Evolutionary conservation across 2,329 filamentous ascomycete species (phyloP).

Genomic region (Fusarium sterilihyphosum): DNA sequence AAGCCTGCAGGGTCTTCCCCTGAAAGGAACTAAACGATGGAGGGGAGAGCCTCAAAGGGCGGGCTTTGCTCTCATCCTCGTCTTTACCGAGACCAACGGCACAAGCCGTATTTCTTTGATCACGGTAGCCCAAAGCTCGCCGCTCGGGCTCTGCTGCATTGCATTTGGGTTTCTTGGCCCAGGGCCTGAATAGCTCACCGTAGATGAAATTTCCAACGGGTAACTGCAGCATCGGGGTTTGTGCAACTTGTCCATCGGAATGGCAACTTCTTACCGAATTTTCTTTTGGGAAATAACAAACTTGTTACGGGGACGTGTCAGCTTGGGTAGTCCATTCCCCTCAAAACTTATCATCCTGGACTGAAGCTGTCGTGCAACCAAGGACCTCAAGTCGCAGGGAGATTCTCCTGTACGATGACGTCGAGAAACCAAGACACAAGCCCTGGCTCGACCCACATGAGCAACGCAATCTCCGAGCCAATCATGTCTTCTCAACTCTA

Average conservation of each 20-base stretch:
- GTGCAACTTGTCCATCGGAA: not conserved
- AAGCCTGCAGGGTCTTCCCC: constrained; percentile 33
- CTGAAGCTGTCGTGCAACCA: constrained; percentile 22
- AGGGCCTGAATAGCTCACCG: not conserved
- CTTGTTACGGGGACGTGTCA: not conserved
- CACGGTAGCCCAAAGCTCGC: constrained; percentile 26
- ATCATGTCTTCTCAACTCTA: not conserved
- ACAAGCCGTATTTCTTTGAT: constrained; percentile 13
- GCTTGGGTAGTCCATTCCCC: not conserved
- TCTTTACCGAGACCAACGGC: constrained; percentile 8
- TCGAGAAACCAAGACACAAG: constrained; percentile 19
- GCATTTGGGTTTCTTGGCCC: constrained; percentile 2
- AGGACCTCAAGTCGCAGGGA: constrained; percentile 28
- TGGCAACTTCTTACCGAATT: not conserved
- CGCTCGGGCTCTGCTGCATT: constrained; percentile 11
- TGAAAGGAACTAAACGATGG: constrained; percentile 5
- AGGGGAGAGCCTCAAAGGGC: constrained; percentile 35
- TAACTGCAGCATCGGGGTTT: not conserved
- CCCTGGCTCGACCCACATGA: constrained; percentile 21
- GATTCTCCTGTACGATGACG: constrained; percentile 40
- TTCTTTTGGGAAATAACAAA: constrained; percentile 1
- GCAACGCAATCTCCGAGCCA: constrained; percentile 9
- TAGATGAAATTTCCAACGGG: not conserved
- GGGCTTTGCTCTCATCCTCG: constrained; percentile 1
- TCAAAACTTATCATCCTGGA: constrained; percentile 8